A percentile compares a stretch with the other conserved stretches of the same genome.
Conservation (phyloP, 129 eudicot species). For the Escallonia rubra region DNA sequence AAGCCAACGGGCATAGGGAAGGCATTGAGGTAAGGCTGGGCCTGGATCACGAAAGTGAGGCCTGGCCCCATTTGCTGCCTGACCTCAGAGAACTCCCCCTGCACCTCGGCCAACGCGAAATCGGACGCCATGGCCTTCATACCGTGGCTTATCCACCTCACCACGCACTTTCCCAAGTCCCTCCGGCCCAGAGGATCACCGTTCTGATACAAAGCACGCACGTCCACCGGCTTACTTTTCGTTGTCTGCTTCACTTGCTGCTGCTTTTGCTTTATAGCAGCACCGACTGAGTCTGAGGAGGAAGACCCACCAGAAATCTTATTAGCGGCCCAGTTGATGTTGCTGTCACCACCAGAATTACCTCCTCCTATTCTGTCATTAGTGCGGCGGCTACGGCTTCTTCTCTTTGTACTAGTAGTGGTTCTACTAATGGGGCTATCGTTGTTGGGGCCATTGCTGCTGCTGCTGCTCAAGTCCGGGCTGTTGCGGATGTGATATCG, state of each 20-base stretch:
- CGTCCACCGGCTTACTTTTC: constrained; percentile 18
- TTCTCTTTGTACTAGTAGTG: constrained; percentile 1
- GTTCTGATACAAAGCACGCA: constrained; percentile 42
- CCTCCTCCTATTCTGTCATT: not conserved
- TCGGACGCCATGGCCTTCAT: constrained; percentile 95
- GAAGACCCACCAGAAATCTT: not conserved
- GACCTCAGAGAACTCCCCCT: constrained; percentile 73
- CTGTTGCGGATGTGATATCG: not conserved
- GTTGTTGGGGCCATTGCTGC: not conserved
- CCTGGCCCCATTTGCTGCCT: constrained; percentile 85
- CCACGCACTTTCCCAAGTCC: constrained; percentile 77
- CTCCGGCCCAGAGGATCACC: constrained; percentile 82
- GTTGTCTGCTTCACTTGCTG: too few relatives aligned
- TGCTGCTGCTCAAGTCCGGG: not conserved
- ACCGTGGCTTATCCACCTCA: constrained; percentile 74
- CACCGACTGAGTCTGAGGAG: not conserved
- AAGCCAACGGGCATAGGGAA: constrained; percentile 82
- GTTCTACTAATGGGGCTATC: too few relatives aligned
- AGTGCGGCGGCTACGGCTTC: not conserved
- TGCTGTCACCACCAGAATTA: not conserved
- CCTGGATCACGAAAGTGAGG: constrained; percentile 75
- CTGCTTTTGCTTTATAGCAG: too few relatives aligned
- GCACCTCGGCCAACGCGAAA: constrained; percentile 58
- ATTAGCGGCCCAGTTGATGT: not conserved
- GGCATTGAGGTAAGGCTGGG: constrained; percentile 85